Evolutionary conservation across 345 rosid species (phyloP).

Genomic region (Arabidopsis arenosa): DNA sequence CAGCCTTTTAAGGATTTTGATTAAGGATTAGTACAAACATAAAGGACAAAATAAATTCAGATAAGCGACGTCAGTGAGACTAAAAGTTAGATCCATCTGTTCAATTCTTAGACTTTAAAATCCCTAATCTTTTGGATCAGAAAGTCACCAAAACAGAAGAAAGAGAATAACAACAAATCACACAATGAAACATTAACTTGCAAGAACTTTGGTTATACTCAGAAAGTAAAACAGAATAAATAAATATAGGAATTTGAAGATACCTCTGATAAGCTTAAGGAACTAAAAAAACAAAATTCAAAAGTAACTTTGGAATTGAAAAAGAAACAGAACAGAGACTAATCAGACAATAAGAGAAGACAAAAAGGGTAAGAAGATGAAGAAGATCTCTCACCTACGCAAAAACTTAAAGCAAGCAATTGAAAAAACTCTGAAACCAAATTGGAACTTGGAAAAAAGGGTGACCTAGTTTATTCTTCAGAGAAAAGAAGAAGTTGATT

Average conservation of each 20-base stretch:
- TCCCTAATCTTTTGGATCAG: slow-evolving; percentile 29
- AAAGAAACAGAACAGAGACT: background rate
- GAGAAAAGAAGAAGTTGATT: background rate
- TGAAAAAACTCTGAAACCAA: background rate
- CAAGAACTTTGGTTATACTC: no score
- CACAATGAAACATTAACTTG: no score
- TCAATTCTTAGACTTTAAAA: slow-evolving; percentile 5
- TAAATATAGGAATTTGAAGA: background rate
- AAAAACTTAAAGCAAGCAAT: background rate
- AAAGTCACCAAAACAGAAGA: background rate
- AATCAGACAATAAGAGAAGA: background rate
- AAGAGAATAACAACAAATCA: background rate
- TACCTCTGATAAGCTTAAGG: slow-evolving; percentile 17
- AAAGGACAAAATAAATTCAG: background rate
- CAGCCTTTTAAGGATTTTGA: background rate
- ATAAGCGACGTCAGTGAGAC: slow-evolving; percentile 6
- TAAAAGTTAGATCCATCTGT: slow-evolving; percentile 9
- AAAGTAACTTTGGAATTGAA: background rate
- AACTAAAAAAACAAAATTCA: background rate
- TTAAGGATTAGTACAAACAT: background rate
- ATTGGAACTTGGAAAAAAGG: background rate
- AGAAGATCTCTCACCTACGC: background rate
- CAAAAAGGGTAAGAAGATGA: background rate
- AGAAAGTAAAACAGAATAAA: no score
- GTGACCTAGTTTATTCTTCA: background rate